phyloP scores from a whole-genome alignment of 2,329 filamentous ascomycete species.

The Colletotrichum falcatum region DNA sequence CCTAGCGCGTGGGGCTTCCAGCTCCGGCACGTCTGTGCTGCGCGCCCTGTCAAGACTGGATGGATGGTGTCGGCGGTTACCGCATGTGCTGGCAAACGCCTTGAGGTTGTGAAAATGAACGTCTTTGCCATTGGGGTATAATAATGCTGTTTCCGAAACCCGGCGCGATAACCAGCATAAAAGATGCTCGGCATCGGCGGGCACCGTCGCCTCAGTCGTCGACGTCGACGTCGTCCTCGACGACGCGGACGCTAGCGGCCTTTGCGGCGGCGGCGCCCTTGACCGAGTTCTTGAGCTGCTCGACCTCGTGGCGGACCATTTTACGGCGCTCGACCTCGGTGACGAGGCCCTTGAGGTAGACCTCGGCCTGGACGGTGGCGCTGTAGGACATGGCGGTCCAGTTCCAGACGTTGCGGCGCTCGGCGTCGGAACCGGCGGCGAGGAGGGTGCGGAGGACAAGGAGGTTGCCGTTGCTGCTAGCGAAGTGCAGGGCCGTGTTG shows the following conservation, averaged over 20 bases:
- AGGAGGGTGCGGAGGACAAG: constrained; percentile 82
- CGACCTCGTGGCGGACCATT: constrained; percentile 52
- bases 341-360: constrained; percentile 84
- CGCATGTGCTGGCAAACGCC: background rate
- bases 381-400: constrained; percentile 90
- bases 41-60: background rate
- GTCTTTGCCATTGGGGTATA: background rate
- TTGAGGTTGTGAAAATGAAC: background rate
- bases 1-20: background rate
- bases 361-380: constrained; percentile 84
- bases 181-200: background rate
- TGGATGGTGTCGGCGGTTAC: background rate
- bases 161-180: accelerated
- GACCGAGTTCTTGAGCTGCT: constrained; percentile 49
- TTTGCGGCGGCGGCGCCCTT: constrained; percentile 53
- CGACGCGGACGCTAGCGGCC: constrained; percentile 58
- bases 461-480: constrained; percentile 83
- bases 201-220: constrained; percentile 46
- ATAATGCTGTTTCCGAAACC: background rate
- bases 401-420: constrained; percentile 78
- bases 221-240: constrained; percentile 49
- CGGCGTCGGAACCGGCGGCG: constrained; percentile 80
- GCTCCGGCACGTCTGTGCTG: background rate
- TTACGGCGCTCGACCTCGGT: constrained; percentile 76
- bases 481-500: constrained; percentile 91